Base-by-base conservation (phyloP, 495 filamentous ascomycete genomes). In the Lasiosphaeriaceae sp. region DNA sequence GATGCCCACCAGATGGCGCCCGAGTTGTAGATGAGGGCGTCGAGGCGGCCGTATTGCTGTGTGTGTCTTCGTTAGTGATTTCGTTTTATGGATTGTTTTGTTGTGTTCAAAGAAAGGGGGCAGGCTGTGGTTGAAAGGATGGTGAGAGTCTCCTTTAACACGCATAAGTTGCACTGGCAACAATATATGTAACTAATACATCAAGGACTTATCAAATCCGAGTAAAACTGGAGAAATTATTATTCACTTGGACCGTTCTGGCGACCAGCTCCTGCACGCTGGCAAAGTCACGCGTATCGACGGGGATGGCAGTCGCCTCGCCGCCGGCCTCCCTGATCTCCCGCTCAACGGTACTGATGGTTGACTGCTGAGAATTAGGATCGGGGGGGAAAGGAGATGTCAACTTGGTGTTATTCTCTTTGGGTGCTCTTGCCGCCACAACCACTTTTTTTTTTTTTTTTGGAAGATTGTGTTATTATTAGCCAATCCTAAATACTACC, bases 1-100 rank as follows among this genome's bases (percentile, higher is more conserved):
- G 86, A 82, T 0, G 86, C 80, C 90, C 90, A 96, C 85, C 86
- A 93, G 55, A 96, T 92, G 0, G 90, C 90, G 22, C 90, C 90
- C 0, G 86, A 85, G 69, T 95, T 95, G 75, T 94, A 93, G 50
- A 95, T 68, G 2, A 94, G 69, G 0, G 86, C 84, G 65, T 94
- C 88, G 7, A 96, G 73, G 29, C 78, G 79, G 45, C 75, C 73
- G 65, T 88, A 87, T n/a, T 71, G 72, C 61, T 81, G n/a, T 31
- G n/a, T n/a, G n/a, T n/a, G n/a, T n/a, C n/a, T n/a, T n/a, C n/a
- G n/a, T n/a, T n/a, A n/a, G n/a, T n/a, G n/a, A n/a, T n/a, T n/a
- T n/a, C n/a, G n/a, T n/a, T n/a, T n/a, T n/a, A n/a, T n/a, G n/a
- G n/a, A n/a, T n/a, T n/a, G n/a, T n/a, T n/a, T n/a, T n/a, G n/a